A percentile compares a stretch with the other conserved stretches of the same genome.
Conservation (phyloP, 23 red algal species). For the Gracilaria domingensis region DNA sequence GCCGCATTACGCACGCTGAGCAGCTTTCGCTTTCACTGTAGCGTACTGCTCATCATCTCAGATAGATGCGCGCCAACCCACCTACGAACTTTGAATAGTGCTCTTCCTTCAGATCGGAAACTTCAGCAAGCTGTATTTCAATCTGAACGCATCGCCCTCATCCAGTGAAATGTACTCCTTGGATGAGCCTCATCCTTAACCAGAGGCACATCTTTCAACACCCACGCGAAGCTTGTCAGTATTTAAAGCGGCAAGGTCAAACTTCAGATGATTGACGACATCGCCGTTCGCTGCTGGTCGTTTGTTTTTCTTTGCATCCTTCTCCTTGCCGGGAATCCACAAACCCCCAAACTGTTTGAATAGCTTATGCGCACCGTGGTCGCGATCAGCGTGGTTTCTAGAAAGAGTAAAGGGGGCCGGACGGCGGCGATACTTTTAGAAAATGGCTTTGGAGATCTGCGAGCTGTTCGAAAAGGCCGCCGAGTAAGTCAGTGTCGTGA, state of each 20-base stretch:
- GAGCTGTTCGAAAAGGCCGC: slow-evolving; percentile 70
- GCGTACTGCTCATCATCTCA: too few species aligned
- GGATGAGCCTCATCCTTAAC: slow-evolving; percentile 37
- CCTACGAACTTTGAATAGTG: slow-evolving; percentile 47
- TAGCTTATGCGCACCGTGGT: slow-evolving; percentile 2
- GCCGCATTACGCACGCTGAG: too few species aligned
- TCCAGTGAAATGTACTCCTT: slow-evolving; percentile 23
- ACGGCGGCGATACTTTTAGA: slow-evolving; percentile 56
- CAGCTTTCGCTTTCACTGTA: too few species aligned
- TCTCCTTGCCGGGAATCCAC: not conserved
- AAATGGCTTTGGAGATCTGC: slow-evolving; percentile 69
- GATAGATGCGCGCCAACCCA: slow-evolving; percentile 36
- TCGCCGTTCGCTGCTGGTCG: not conserved
- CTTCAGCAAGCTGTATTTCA: slow-evolving; percentile 53
- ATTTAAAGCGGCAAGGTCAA: slow-evolving; percentile 4
- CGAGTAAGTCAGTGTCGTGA: slow-evolving; percentile 69
- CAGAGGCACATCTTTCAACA: slow-evolving; percentile 35
- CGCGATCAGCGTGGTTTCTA: not conserved
- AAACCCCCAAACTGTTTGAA: slow-evolving; percentile 24
- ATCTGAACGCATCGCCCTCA: slow-evolving; percentile 40
- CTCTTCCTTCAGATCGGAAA: slow-evolving; percentile 19
- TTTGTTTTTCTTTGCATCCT: not conserved
- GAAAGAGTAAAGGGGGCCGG: slow-evolving; percentile 74
- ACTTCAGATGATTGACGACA: slow-evolving; percentile 43
- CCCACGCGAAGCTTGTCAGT: slow-evolving; percentile 18